phyloP scores from a whole-genome alignment of 2,329 filamentous ascomycete species.

The Cladophialophora bantiana region DNA sequence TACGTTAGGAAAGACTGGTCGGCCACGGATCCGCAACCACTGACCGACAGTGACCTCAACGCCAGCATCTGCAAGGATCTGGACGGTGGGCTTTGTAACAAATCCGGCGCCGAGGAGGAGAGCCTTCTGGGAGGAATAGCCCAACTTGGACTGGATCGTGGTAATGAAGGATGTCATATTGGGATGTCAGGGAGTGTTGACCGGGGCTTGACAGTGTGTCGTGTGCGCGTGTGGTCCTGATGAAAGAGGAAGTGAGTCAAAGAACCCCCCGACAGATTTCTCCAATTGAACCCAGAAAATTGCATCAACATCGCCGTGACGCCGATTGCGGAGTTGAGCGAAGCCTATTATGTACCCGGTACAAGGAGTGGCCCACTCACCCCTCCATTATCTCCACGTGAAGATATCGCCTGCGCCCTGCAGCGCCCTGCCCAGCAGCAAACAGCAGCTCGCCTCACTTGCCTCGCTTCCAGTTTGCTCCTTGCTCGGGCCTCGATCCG shows the following conservation, averaged over 20 bases:
- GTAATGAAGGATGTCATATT: conserved; percentile 33
- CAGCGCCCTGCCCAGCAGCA: too few species aligned
- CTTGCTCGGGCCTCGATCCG: not conserved
- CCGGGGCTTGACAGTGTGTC: not conserved
- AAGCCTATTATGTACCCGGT: not conserved
- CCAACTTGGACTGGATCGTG: conserved; percentile 36
- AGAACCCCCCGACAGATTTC: conserved; percentile 6
- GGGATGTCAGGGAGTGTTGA: not conserved
- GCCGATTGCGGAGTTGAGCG: conserved; percentile 29
- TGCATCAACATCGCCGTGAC: conserved; percentile 4
- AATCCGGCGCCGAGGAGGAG: conserved; percentile 41
- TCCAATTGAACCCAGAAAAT: conserved; percentile 23
- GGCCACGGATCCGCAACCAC: conserved; percentile 38
- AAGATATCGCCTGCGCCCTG: not conserved
- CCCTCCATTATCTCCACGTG: conserved; percentile 16
- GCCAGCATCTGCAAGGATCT: conserved; percentile 67
- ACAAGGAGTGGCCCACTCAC: not conserved
- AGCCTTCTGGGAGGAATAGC: conserved; percentile 35
- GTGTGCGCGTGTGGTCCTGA: not conserved
- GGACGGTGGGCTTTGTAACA: conserved; percentile 69
- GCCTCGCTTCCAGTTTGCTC: not conserved
- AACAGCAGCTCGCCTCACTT: too few species aligned
- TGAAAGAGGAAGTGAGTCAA: conserved; percentile 26
- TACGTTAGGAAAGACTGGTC: conserved; percentile 19
- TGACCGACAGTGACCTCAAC: conserved; percentile 71